These are phyloP conservation scores for Macrophomina tecta DNA, from an alignment of 2,329 filamentous ascomycete species.

Conservation along the genomic window DNA sequence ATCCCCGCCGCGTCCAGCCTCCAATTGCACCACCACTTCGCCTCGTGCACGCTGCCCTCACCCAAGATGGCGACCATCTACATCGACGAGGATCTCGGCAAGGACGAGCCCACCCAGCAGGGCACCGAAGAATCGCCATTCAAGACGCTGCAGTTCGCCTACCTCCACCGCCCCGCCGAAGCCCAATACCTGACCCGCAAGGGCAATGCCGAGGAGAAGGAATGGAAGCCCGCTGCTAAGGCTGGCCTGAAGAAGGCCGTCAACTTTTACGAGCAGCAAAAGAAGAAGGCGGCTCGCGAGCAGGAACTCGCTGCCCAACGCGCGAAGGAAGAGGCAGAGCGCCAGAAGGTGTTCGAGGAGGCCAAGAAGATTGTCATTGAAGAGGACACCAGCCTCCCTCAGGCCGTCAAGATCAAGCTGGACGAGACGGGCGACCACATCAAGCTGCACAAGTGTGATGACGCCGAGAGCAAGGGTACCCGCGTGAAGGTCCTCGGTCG, in stretches of 20 bases:
- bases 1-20: constrained; percentile 4
- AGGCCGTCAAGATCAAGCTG: constrained; percentile 77
- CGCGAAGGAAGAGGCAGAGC: constrained; percentile 74
- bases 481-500: constrained; percentile 81
- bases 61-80: constrained; percentile 59
- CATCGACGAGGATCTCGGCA: constrained; percentile 80
- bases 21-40: constrained; percentile 18
- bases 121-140: constrained; percentile 77
- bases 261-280: constrained; percentile 74
- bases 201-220: constrained; percentile 63
- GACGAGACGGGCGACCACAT: constrained; percentile 67
- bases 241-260: constrained; percentile 84
- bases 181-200: constrained; percentile 72
- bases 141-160: constrained; percentile 80
- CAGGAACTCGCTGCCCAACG: constrained; percentile 73
- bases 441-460: constrained; percentile 59
- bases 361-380: constrained; percentile 76
- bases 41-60: neutral
- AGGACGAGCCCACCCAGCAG: constrained; percentile 68
- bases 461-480: constrained; percentile 66
- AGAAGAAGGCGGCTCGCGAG: constrained; percentile 85
- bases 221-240: constrained; percentile 84
- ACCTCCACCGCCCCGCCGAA: constrained; percentile 70
- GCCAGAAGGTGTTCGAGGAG: constrained; percentile 75
- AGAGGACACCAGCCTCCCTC: constrained; percentile 75